Percentiles rank a stretch among this genome's conserved stretches.
Conservation (phyloP, 345 rosid species). For the Salix arbutifolia region DNA sequence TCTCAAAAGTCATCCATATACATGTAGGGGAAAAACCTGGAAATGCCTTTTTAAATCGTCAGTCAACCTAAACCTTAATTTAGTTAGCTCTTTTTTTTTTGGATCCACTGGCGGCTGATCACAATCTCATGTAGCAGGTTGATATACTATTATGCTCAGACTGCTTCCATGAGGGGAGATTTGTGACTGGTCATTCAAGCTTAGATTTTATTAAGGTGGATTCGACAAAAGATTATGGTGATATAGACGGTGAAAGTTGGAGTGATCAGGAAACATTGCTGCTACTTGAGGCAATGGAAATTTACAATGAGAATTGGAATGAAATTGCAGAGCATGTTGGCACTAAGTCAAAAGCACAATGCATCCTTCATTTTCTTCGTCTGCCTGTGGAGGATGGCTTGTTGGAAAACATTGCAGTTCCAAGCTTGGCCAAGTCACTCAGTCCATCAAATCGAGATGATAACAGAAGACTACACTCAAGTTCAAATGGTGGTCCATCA, state of each 20-base stretch:
- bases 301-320: slow-evolving; percentile 80
- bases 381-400: slow-evolving; percentile 83
- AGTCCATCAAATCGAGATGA: slow-evolving; percentile 49
- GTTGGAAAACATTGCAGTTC: slow-evolving; percentile 79
- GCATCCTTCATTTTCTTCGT: slow-evolving; percentile 88
- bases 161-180: slow-evolving; percentile 88
- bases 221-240: slow-evolving; percentile 57
- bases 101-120: slow-evolving; percentile 10
- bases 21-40: neutral
- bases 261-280: slow-evolving; percentile 81
- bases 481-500: slow-evolving; percentile 53
- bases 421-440: slow-evolving; percentile 39
- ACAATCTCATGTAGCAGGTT: slow-evolving; percentile 49
- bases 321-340: slow-evolving; percentile 93
- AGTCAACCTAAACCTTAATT: slow-evolving; percentile 1
- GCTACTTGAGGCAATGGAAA: slow-evolving; percentile 92
- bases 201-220: slow-evolving; percentile 75
- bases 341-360: slow-evolving; percentile 92
- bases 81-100: neutral
- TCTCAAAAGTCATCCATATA: neutral
- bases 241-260: slow-evolving; percentile 86
- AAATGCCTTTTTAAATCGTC: neutral
- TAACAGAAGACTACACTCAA: slow-evolving; percentile 35
- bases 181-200: slow-evolving; percentile 81
- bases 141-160: slow-evolving; percentile 64